A percentile compares a stretch with the other conserved stretches of the same genome.
These are phyloP conservation scores for Cercospora berteroae DNA, from an alignment of 2,329 filamentous ascomycete species.

Conservation along the genomic window DNA sequence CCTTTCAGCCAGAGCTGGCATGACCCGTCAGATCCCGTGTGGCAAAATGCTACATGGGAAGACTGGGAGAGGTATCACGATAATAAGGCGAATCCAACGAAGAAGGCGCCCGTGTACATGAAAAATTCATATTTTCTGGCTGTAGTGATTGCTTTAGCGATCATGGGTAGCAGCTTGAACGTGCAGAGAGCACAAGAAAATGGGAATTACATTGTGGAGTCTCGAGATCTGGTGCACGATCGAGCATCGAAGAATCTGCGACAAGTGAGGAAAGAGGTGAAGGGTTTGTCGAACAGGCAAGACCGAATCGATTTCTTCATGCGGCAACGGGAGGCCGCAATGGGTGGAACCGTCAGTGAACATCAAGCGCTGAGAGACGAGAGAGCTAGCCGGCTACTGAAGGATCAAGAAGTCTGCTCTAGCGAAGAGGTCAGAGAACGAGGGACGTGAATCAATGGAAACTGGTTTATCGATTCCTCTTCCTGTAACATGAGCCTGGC, in stretches of 20 bases:
- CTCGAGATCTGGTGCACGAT: constrained; percentile 65
- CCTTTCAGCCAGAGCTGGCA: constrained; percentile 38
- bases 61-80: constrained; percentile 85
- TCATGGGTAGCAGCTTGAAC: constrained; percentile 70
- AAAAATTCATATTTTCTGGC: constrained; percentile 76
- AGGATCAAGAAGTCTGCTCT: constrained; percentile 47
- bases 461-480: no score
- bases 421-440: constrained; percentile 36
- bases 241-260: constrained; percentile 63
- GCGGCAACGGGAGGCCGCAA: constrained; percentile 63
- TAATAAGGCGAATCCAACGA: constrained; percentile 39
- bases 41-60: constrained; percentile 89
- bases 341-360: constrained; percentile 39
- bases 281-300: constrained; percentile 48
- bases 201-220: constrained; percentile 62
- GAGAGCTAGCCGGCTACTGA: constrained; percentile 46
- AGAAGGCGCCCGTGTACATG: constrained; percentile 59
- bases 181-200: constrained; percentile 65
- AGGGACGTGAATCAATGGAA: neutral
- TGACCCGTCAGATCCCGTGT: constrained; percentile 51
- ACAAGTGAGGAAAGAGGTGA: constrained; percentile 52
- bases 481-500: no score
- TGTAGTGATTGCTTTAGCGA: constrained; percentile 66
- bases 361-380: constrained; percentile 47
- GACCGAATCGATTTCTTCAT: constrained; percentile 74